phyloP scores from a whole-genome alignment of 1,284 basidiomycete genomes.

The Fomitopsis schrenkii region DNA sequence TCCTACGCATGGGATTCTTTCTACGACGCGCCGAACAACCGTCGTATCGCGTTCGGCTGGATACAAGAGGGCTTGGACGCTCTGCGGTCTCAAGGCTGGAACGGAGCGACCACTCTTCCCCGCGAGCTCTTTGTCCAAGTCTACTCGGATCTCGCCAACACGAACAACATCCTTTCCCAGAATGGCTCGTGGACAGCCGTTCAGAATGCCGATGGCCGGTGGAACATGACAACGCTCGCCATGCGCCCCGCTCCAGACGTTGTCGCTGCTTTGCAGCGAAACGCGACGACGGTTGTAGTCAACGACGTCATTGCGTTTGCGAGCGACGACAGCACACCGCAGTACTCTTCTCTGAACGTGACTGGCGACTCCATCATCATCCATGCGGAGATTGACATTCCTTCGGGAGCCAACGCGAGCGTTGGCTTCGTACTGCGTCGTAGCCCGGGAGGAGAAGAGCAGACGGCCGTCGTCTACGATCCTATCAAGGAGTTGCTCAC shows the following conservation, averaged over 20 bases:
- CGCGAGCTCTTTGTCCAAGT: background rate
- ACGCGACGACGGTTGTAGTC: background rate
- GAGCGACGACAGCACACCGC: background rate
- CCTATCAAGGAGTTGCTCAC: background rate
- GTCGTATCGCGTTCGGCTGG: background rate
- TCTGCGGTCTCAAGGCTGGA: background rate
- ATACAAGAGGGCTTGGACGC: background rate
- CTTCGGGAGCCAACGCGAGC: background rate
- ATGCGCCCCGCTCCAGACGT: background rate
- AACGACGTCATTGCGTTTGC: background rate
- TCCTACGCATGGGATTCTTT: background rate
- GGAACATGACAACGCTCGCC: background rate
- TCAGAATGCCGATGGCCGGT: background rate
- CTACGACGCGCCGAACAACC: background rate
- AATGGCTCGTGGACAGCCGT: background rate
- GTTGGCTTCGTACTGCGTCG: background rate
- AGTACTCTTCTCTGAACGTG: background rate
- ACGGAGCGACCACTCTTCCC: background rate
- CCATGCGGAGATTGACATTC: background rate
- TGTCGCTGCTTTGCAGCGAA: background rate
- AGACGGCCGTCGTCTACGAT: background rate
- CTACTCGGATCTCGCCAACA: background rate
- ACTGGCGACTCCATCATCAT: background rate
- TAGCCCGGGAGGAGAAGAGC: background rate
- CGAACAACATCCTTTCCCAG: background rate